Base-by-base conservation (phyloP, 108 stramenopile species). In the Pseudonitzschia pungens region DNA sequence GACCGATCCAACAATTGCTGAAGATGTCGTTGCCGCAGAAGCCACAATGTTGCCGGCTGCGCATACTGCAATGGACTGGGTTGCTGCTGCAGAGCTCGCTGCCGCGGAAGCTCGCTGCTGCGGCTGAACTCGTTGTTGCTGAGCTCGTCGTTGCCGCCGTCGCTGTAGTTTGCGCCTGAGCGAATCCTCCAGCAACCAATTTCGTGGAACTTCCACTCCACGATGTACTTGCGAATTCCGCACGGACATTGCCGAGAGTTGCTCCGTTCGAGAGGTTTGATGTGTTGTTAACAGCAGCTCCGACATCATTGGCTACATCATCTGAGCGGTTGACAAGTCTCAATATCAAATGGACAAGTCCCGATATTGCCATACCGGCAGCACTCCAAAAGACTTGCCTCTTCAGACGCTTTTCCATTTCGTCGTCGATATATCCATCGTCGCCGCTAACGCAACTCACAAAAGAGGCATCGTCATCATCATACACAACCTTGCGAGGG, bases 101-200 rank as follows among this genome's bases (percentile, higher is more conserved):
- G 63, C 32, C 29, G 32, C 22, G 7, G 32, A 18, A 64, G 41
- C 31, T 64, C n/a, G 63, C 63, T 42, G 63, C 32, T 10, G 63
- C 63, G 15, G 29, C 31, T 12, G 58, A 29, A 12, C 32, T 59
- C 15, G 58, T 14, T 15, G 58, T 33, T 16, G 58, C 21, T 29
- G 58, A 14, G 1, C 10, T 59, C 11, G 58, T 33, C 12, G 21
- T 59, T 59, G 63, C 21, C 26, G 59, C 32, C 9, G 59, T 60
- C 18, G 59, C 15, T 33, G 59, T 12, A 14, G 59, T 33, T 11
- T 24, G 18, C 21, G 63, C 63, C 21, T 18, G 14, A 10, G 3
- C 10, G 16, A 11, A 4, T 48, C 7, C 45, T 12, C 1, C 45
- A 1, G 2, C 7, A 48, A 2, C 6, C 2, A 36, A 5, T 36